Conservation (phyloP, 768 basidiomycete genomes). For the Tulasnella sp. region DNA sequence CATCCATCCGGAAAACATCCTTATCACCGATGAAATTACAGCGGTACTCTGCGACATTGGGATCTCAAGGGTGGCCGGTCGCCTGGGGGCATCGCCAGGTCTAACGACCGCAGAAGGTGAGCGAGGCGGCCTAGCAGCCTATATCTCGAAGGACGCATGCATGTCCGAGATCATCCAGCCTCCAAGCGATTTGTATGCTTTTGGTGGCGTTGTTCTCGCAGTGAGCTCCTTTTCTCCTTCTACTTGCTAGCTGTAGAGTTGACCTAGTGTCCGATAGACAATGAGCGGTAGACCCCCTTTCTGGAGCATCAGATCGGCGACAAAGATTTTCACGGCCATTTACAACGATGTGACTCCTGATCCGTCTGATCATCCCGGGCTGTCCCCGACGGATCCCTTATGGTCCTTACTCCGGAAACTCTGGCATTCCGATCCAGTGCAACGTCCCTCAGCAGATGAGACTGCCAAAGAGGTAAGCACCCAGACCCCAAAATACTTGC, state of each 20-base stretch:
- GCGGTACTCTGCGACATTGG: conserved; percentile 1
- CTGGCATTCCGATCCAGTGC: not conserved
- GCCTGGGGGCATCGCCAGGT: not conserved
- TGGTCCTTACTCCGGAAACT: not conserved
- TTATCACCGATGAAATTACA: not conserved
- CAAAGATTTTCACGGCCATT: not conserved
- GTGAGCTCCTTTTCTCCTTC: not conserved
- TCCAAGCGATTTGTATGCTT: not conserved
- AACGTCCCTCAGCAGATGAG: not conserved
- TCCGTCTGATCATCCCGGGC: not conserved
- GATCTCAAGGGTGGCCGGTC: not conserved
- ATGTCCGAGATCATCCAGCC: too few relatives aligned
- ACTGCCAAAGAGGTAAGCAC: too few relatives aligned
- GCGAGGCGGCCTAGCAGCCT: not conserved
- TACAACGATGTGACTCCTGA: not conserved
- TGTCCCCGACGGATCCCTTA: not conserved
- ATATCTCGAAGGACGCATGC: too few relatives aligned
- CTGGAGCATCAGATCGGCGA: not conserved
- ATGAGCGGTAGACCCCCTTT: not conserved
- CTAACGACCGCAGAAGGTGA: not conserved
- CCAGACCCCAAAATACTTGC: too few relatives aligned
- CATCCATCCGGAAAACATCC: conserved; percentile 7
- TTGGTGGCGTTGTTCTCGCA: not conserved
- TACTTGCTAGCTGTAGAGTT: not conserved
- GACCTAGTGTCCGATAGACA: not conserved